A percentile compares a stretch with the other conserved stretches of the same genome.
Evolutionary conservation across 2,329 filamentous ascomycete genomes (phyloP).

Genomic region (Talaromyces sp.): DNA sequence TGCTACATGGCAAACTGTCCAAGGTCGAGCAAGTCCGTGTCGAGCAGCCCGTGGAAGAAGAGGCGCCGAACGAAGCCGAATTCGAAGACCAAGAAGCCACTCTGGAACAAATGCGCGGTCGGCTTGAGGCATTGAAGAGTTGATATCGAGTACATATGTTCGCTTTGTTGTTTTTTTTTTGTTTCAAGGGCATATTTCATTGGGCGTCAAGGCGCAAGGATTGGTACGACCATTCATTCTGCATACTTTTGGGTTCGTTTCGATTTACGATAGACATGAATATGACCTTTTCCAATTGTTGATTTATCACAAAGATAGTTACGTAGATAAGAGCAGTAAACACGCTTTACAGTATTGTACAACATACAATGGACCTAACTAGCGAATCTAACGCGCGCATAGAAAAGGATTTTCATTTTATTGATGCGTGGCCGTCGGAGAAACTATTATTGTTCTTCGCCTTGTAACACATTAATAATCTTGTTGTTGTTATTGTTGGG

Average conservation of each 20-base stretch:
- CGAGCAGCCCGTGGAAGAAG: conserved; percentile 45
- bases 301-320: no score
- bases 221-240: background rate
- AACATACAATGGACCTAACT: background rate
- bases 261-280: background rate
- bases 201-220: background rate
- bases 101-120: conserved; percentile 88
- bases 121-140: conserved; percentile 85
- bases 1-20: conserved; percentile 74
- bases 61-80: conserved; percentile 55
- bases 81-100: conserved; percentile 85
- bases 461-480: background rate
- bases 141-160: conserved; percentile 34
- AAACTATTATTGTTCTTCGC: no score
- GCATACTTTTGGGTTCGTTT: background rate
- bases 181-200: background rate
- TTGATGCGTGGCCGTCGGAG: background rate
- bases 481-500: background rate
- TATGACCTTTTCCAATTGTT: background rate
- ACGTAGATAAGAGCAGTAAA: background rate
- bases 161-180: background rate
- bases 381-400: no score
- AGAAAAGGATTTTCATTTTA: background rate
- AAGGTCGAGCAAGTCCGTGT: conserved; percentile 58
- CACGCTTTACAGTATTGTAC: no score